These are phyloP conservation scores for Gastrolobium villosum DNA, from an alignment of 306 rosid genomes.

Conservation along the genomic window DNA sequence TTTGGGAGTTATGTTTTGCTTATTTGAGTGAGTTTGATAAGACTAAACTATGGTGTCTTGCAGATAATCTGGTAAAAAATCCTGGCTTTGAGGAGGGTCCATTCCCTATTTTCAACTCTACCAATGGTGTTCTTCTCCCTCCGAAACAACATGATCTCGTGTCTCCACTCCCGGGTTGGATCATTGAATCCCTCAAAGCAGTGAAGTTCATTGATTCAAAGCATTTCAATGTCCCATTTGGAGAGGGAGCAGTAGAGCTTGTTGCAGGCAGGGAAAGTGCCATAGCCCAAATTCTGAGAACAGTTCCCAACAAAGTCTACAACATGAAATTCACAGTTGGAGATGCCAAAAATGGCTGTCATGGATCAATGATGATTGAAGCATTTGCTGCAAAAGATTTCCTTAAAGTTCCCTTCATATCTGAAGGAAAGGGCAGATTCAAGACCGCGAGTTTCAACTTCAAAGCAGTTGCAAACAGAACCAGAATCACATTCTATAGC, in stretches of 20 bases:
- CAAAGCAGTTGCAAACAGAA: constrained; percentile 66
- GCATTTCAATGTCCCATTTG: constrained; percentile 67
- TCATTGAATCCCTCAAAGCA: constrained; percentile 90
- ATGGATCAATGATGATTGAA: constrained; percentile 92
- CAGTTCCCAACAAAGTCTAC: constrained; percentile 68
- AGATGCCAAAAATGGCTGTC: constrained; percentile 92
- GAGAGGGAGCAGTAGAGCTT: constrained; percentile 79
- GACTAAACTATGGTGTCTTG: constrained; percentile 32
- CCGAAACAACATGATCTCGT: constrained; percentile 82
- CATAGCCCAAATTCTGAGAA: constrained; percentile 82
- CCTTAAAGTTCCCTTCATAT: constrained; percentile 73
- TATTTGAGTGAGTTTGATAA: constrained; percentile 23
- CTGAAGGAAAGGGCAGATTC: constrained; percentile 75
- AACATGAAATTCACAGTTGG: constrained; percentile 75
- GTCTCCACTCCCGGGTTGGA: constrained; percentile 97
- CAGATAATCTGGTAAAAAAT: constrained; percentile 87
- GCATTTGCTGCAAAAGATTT: constrained; percentile 82
- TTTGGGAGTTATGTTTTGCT: constrained; percentile 11
- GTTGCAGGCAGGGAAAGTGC: constrained; percentile 96
- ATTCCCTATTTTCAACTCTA: constrained; percentile 75
- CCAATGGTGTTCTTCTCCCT: constrained; percentile 88
- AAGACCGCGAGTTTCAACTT: constrained; percentile 67
- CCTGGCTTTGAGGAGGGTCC: constrained; percentile 91
- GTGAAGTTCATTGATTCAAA: constrained; percentile 78
- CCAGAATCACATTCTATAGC: constrained; percentile 88